phyloP scores from a whole-genome alignment of 768 basidiomycete genomes.

The Suillus fuscotomentosus region DNA sequence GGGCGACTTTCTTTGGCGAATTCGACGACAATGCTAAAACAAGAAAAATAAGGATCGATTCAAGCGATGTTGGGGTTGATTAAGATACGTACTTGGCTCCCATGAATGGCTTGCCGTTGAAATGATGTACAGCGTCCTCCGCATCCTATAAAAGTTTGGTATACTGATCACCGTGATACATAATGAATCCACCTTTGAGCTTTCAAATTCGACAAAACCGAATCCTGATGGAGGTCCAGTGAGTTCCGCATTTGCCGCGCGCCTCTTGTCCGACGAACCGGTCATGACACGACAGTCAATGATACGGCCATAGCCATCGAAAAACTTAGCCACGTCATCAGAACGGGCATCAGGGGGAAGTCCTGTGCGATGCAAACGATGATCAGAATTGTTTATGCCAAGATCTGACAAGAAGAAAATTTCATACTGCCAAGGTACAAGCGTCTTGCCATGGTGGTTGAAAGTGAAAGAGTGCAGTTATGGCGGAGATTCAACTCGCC shows the following conservation, averaged over 20 bases:
- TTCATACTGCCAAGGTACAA: conserved; percentile 82
- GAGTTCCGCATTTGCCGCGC: conserved; percentile 15
- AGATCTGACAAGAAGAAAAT: conserved; percentile 7
- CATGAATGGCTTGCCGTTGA: conserved; percentile 89
- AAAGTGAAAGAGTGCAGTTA: conserved; percentile 26
- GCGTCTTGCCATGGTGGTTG: conserved; percentile 69
- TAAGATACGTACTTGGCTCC: conserved; percentile 64
- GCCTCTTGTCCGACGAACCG: conserved; percentile 46
- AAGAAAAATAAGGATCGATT: background rate
- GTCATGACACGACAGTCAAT: conserved; percentile 95
- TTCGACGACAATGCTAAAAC: conserved; percentile 85
- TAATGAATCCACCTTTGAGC: conserved; percentile 50
- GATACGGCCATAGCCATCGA: conserved; percentile 87
- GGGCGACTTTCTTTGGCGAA: conserved; percentile 92
- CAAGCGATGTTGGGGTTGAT: conserved; percentile 1
- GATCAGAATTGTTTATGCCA: conserved; percentile 1
- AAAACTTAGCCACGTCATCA: conserved; percentile 84
- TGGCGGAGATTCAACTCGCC: conserved; percentile 31
- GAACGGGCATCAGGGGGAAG: conserved; percentile 81
- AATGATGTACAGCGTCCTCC: conserved; percentile 85
- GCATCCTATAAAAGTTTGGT: conserved; percentile 66
- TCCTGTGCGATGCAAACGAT: conserved; percentile 40
- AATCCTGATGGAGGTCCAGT: conserved; percentile 57
- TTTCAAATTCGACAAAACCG: conserved; percentile 97
- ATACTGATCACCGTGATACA: conserved; percentile 4